Evolutionary conservation across 495 filamentous ascomycete species (phyloP).

Genomic region (Aspergillus wentii): DNA sequence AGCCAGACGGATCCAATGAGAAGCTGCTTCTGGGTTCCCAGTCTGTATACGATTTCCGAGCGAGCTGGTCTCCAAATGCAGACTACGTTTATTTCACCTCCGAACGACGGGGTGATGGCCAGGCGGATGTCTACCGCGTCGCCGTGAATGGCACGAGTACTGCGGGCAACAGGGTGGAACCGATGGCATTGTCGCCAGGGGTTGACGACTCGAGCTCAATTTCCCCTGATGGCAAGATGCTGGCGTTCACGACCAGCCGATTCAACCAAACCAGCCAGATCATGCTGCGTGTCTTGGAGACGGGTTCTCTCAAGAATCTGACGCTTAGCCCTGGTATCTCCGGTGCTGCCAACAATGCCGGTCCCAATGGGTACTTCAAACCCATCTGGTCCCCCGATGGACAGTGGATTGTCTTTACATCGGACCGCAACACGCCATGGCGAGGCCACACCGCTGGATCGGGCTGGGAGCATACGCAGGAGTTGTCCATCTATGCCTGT

Average conservation of each 20-base stretch:
- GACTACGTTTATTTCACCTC: neutral
- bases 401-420: neutral
- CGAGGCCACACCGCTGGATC: constrained; percentile 8
- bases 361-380: neutral
- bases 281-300: neutral
- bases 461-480: constrained; percentile 13
- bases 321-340: neutral
- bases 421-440: constrained; percentile 2
- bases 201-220: neutral
- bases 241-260: neutral
- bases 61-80: neutral
- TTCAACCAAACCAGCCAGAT: neutral
- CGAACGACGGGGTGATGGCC: neutral
- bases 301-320: neutral
- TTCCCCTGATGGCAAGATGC: neutral
- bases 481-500: constrained; percentile 5
- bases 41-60: neutral
- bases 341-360: neutral
- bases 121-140: neutral
- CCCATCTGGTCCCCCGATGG: neutral
- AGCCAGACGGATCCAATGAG: neutral
- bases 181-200: neutral
- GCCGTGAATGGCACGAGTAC: neutral
- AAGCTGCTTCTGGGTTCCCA: neutral
- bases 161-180: too few relatives aligned